These are phyloP conservation scores for Exserohilum rostratum DNA, from an alignment of 2,329 filamentous ascomycete genomes.

Conservation along the genomic window DNA sequence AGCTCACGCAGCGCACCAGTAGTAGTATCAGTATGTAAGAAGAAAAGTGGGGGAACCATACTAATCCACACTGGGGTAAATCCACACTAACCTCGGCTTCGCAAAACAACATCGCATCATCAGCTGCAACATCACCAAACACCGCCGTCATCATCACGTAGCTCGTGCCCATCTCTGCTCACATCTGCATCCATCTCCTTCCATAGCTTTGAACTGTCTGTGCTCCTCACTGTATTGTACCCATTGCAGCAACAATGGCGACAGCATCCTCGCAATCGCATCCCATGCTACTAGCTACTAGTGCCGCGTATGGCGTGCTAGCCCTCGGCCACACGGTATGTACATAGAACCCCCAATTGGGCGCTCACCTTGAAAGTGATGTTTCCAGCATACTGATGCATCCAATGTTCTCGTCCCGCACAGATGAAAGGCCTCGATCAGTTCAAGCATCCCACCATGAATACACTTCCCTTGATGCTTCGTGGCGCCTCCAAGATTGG, in stretches of 20 bases:
- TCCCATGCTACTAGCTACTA: slow-evolving; percentile 38
- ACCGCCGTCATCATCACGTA: not conserved
- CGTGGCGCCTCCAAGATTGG: slow-evolving; percentile 41
- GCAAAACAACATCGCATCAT: not conserved
- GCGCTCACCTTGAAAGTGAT: too few relatives aligned
- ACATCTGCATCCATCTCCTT: not conserved
- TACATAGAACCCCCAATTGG: too few relatives aligned
- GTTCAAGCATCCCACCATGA: slow-evolving; percentile 43
- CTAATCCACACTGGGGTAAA: not conserved
- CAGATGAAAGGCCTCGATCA: slow-evolving; percentile 44
- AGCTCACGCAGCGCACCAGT: not conserved
- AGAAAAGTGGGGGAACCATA: slow-evolving; percentile 13
- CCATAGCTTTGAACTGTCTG: too few relatives aligned
- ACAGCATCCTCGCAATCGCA: slow-evolving; percentile 25
- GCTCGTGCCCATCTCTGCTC: not conserved
- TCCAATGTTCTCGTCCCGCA: too few relatives aligned
- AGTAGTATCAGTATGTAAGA: too few relatives aligned
- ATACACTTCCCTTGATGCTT: slow-evolving; percentile 33
- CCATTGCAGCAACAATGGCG: slow-evolving; percentile 17
- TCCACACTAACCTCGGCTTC: slow-evolving; percentile 7
- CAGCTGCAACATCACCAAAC: too few relatives aligned
- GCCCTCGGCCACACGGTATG: slow-evolving; percentile 43
- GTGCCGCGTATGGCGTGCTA: slow-evolving; percentile 38
- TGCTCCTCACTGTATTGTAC: too few relatives aligned
- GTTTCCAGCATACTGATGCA: too few relatives aligned